phyloP scores from a whole-genome alignment of 2,329 filamentous ascomycete species.

The Ascochyta rabiei region DNA sequence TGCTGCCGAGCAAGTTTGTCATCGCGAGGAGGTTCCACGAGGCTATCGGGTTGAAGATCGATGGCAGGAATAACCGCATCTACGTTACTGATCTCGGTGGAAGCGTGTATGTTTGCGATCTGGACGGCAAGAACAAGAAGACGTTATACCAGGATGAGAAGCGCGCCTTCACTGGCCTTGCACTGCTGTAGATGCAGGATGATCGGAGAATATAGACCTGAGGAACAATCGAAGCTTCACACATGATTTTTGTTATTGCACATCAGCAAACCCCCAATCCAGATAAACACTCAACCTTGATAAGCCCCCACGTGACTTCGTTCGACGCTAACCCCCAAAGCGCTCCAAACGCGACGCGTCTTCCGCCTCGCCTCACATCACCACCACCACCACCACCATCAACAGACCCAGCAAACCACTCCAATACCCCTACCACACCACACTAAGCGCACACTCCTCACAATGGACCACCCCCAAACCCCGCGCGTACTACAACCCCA shows the following conservation, averaged over 20 bases:
- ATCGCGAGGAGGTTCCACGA: constrained; percentile 31
- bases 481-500: constrained; percentile 84
- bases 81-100: constrained; percentile 32
- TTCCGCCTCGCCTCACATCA: neutral
- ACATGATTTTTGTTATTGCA: too few species aligned
- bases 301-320: constrained; percentile 1
- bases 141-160: constrained; percentile 17
- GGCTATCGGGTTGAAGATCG: constrained; percentile 29
- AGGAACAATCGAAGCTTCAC: too few species aligned
- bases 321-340: constrained; percentile 6
- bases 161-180: constrained; percentile 20
- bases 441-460: neutral
- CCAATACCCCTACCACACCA: too few species aligned
- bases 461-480: constrained; percentile 54
- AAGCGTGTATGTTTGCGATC: constrained; percentile 16
- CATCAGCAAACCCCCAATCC: too few species aligned
- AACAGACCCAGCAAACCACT: neutral
- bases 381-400: neutral
- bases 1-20: neutral
- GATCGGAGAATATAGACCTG: too few species aligned
- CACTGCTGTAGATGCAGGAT: constrained; percentile 1
- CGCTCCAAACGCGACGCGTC: constrained; percentile 11
- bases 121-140: constrained; percentile 21
- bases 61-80: constrained; percentile 5
- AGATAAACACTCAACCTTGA: too few species aligned